Evolutionary conservation across 139 green algal genomes (phyloP).

Genomic region (Mychonastes homosphaera): DNA sequence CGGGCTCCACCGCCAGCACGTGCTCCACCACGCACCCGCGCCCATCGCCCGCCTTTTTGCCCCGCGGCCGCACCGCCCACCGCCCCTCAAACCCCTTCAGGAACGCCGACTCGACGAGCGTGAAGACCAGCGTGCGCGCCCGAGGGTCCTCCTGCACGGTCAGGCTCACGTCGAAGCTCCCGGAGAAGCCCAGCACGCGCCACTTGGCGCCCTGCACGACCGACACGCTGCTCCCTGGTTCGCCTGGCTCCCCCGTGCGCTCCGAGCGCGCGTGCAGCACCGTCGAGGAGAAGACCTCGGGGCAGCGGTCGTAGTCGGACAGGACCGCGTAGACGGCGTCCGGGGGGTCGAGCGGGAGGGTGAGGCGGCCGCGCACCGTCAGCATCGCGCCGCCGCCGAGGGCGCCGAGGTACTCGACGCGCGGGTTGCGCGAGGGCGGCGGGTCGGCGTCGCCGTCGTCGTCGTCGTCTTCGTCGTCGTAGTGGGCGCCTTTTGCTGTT

Average conservation of each 20-base stretch:
- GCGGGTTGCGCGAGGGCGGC: too few relatives aligned
- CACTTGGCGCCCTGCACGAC: slow-evolving; percentile 32
- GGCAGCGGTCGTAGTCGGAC: slow-evolving; percentile 23
- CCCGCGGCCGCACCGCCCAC: slow-evolving; percentile 23
- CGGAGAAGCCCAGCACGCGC: slow-evolving; percentile 40
- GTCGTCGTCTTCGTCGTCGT: too few relatives aligned
- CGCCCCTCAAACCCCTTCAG: slow-evolving; percentile 43
- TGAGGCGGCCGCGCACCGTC: slow-evolving; percentile 19
- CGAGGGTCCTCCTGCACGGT: slow-evolving; percentile 24
- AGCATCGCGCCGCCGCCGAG: slow-evolving; percentile 15
- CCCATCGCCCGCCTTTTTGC: neutral
- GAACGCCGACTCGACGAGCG: slow-evolving; percentile 35
- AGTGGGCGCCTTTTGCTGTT: too few relatives aligned
- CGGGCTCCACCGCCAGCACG: slow-evolving; percentile 35
- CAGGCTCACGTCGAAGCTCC: slow-evolving; percentile 38
- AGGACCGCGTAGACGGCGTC: slow-evolving; percentile 22
- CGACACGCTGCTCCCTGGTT: neutral
- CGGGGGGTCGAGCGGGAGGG: neutral
- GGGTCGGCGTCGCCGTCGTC: too few relatives aligned
- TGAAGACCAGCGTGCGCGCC: slow-evolving; percentile 29
- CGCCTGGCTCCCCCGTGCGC: neutral
- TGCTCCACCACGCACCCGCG: slow-evolving; percentile 30
- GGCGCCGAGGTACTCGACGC: slow-evolving; percentile 12
- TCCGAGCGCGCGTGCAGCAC: neutral
- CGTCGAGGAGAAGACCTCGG: neutral